Conservation (phyloP, 441 rosid genomes). For the Euphorbia schlechtendalii region DNA sequence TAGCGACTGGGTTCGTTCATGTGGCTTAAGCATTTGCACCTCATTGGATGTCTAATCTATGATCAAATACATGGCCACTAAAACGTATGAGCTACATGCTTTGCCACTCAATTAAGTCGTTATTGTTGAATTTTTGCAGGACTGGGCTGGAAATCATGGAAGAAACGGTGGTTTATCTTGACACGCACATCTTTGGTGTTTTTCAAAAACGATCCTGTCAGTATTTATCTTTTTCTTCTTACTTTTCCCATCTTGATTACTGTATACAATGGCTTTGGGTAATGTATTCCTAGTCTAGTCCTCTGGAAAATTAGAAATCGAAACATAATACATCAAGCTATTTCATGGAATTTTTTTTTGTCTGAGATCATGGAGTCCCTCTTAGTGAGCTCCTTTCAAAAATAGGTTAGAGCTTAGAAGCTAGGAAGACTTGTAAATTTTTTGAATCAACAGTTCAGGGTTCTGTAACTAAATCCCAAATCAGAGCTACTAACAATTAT, state of each 20-base stretch:
- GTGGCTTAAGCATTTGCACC: too few relatives aligned
- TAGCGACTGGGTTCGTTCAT: too few relatives aligned
- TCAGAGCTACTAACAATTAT: background rate
- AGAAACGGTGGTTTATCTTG: conserved; percentile 97
- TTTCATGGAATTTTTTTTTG: background rate
- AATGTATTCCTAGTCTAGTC: background rate
- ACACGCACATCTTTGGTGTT: conserved; percentile 93
- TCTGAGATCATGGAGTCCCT: background rate
- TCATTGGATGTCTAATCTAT: background rate
- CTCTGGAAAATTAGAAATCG: background rate
- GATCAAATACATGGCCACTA: background rate
- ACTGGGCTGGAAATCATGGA: conserved; percentile 99
- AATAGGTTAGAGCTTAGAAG: background rate
- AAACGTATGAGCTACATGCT: background rate
- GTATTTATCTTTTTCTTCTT: conserved; percentile 25
- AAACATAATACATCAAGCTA: too few relatives aligned
- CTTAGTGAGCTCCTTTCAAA: background rate
- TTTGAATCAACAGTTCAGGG: background rate
- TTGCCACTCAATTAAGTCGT: conserved; percentile 3
- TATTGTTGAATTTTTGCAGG: conserved; percentile 44
- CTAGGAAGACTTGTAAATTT: background rate
- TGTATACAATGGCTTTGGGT: background rate
- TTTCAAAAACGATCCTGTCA: conserved; percentile 95
- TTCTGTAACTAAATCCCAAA: background rate
- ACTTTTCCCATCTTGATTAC: background rate